Evolutionary conservation across 805 yeast genomes (phyloP).

Genomic region (Groenewaldozyma salmanticensis): DNA sequence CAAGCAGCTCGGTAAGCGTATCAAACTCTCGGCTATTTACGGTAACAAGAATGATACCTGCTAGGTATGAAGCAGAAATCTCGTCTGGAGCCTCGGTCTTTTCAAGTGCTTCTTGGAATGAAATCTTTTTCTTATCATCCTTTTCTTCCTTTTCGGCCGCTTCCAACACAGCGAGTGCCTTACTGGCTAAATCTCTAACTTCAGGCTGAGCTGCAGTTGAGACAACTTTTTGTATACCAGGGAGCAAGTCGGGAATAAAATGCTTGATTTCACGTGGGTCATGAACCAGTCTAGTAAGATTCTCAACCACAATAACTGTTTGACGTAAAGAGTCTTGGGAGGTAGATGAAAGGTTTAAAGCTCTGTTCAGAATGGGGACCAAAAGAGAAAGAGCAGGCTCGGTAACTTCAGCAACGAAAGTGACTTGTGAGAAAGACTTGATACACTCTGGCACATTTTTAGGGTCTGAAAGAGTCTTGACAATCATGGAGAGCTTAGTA

Average conservation of each 20-base stretch:
- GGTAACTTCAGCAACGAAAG: conserved; percentile 97
- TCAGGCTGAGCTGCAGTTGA: conserved; percentile 91
- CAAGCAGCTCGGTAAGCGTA: conserved; percentile 25
- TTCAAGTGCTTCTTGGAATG: conserved; percentile 39
- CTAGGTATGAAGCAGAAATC: conserved; percentile 23
- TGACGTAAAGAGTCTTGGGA: conserved; percentile 96
- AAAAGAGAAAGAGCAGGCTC: conserved; percentile 86
- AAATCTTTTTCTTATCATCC: conserved; percentile 66
- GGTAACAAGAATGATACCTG: conserved; percentile 22
- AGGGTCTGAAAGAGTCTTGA: conserved; percentile 86
- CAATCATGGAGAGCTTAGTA: conserved; percentile 75
- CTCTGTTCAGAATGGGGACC: conserved; percentile 87
- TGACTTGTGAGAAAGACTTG: conserved; percentile 81
- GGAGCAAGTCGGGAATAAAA: conserved; percentile 76
- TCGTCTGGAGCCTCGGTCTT: conserved; percentile 18
- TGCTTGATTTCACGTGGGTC: conserved; percentile 84
- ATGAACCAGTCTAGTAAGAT: conserved; percentile 89
- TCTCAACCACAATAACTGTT: conserved; percentile 92
- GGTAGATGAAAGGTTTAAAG: conserved; percentile 75
- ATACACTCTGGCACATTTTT: conserved; percentile 80
- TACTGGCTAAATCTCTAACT: conserved; percentile 85
- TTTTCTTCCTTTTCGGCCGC: conserved; percentile 73
- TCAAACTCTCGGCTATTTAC: conserved; percentile 32
- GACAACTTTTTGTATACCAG: conserved; percentile 85
- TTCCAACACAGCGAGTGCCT: conserved; percentile 72